Percentiles rank a stretch among this genome's conserved stretches.
Evolutionary conservation across 2,329 filamentous ascomycete species (phyloP).

Genomic region (Venturia oleaginea): DNA sequence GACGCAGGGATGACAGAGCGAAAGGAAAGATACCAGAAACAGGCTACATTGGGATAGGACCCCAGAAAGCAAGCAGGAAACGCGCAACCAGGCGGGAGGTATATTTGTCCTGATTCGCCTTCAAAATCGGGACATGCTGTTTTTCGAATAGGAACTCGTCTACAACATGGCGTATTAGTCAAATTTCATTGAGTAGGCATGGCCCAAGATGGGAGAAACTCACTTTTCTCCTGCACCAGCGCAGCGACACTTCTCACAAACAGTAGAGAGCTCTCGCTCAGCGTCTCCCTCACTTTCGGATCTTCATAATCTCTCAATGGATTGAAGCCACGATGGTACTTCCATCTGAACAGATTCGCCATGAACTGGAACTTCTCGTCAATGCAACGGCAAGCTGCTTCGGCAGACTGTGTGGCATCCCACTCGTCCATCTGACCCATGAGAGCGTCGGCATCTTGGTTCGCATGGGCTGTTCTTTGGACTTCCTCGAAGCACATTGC

Average conservation of each 20-base stretch:
- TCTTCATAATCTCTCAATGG: slow-evolving; percentile 29
- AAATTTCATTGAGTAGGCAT: neutral
- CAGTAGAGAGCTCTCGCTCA: slow-evolving; percentile 25
- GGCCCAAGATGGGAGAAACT: slow-evolving; percentile 17
- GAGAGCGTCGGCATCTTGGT: slow-evolving; percentile 30
- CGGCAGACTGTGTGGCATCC: slow-evolving; percentile 27
- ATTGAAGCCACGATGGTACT: slow-evolving; percentile 37
- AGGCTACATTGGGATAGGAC: slow-evolving; percentile 4
- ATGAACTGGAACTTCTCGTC: slow-evolving; percentile 37
- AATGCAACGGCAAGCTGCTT: slow-evolving; percentile 34
- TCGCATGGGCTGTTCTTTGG: slow-evolving; percentile 37
- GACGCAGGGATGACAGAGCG: neutral
- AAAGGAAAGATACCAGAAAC: neutral
- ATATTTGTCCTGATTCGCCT: slow-evolving; percentile 31
- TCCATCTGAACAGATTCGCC: slow-evolving; percentile 37
- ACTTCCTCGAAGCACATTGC: slow-evolving; percentile 40
- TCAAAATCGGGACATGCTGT: slow-evolving; percentile 29
- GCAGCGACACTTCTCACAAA: slow-evolving; percentile 31
- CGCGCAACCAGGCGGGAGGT: slow-evolving; percentile 35
- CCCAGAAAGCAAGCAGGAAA: slow-evolving; percentile 24
- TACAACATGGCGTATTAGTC: slow-evolving; percentile 16
- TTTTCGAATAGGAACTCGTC: slow-evolving; percentile 31
- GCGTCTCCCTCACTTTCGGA: slow-evolving; percentile 29
- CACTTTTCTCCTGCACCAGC: slow-evolving; percentile 35
- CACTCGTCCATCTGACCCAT: slow-evolving; percentile 22